Percentiles rank a stretch among this genome's conserved stretches.
Evolutionary conservation across 768 basidiomycete genomes (phyloP).

Genomic region (Suillus subaureus): DNA sequence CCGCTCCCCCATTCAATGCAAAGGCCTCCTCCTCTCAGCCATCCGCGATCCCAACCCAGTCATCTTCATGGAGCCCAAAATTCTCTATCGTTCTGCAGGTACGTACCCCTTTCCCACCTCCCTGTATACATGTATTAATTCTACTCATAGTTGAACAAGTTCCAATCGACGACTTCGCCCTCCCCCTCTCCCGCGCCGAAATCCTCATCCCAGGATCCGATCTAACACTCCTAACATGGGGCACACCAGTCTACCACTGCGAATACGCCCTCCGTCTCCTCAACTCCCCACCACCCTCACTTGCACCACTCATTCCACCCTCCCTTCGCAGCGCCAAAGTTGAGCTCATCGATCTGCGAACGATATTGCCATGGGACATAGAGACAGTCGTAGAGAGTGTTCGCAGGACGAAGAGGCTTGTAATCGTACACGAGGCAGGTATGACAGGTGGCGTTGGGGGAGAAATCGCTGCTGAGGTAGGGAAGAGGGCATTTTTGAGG

Average conservation of each 20-base stretch:
- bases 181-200: slow-evolving; percentile 86
- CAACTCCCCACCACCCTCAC: slow-evolving; percentile 58
- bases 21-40: slow-evolving; percentile 81
- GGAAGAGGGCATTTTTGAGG: slow-evolving; percentile 81
- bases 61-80: slow-evolving; percentile 94
- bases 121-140: slow-evolving; percentile 3
- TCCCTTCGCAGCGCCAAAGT: slow-evolving; percentile 69
- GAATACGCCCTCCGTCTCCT: slow-evolving; percentile 82
- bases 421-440: slow-evolving; percentile 92
- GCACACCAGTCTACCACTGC: slow-evolving; percentile 91
- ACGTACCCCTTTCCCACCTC: slow-evolving; percentile 4
- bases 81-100: slow-evolving; percentile 90
- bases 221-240: slow-evolving; percentile 90
- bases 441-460: slow-evolving; percentile 86
- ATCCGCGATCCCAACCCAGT: slow-evolving; percentile 94
- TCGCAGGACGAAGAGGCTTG: slow-evolving; percentile 77
- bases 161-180: slow-evolving; percentile 80
- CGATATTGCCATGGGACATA: slow-evolving; percentile 88
- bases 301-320: slow-evolving; percentile 66
- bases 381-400: slow-evolving; percentile 83
- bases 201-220: slow-evolving; percentile 73
- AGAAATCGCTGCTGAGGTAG: slow-evolving; percentile 90
- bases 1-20: slow-evolving; percentile 93
- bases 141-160: slow-evolving; percentile 78
- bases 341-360: slow-evolving; percentile 89